phyloP scores from a whole-genome alignment of 2,329 filamentous ascomycete species.

The Penicillium hesseltinei region DNA sequence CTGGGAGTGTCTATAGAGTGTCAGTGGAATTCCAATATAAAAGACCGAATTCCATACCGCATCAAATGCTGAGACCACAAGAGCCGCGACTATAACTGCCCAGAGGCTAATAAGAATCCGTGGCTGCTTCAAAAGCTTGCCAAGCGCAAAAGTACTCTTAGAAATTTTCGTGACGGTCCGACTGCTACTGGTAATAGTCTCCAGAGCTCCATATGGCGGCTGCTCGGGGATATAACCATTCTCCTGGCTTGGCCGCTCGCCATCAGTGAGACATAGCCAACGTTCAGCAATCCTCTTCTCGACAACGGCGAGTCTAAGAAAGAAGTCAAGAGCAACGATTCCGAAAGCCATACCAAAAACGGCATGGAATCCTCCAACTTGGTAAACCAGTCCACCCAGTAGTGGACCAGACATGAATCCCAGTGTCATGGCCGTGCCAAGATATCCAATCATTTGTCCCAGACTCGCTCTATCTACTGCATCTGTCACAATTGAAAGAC shows the following conservation, averaged over 20 bases:
- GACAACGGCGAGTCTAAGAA: slow-evolving; percentile 58
- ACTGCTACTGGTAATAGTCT: slow-evolving; percentile 23
- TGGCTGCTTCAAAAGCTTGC: slow-evolving; percentile 31
- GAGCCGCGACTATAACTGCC: slow-evolving; percentile 50
- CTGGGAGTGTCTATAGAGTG: slow-evolving; percentile 39
- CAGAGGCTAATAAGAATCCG: slow-evolving; percentile 57
- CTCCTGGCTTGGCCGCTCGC: slow-evolving; percentile 1
- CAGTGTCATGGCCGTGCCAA: slow-evolving; percentile 55
- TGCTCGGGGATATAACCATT: slow-evolving; percentile 12
- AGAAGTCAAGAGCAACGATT: slow-evolving; percentile 57
- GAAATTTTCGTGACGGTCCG: background rate
- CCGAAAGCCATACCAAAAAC: slow-evolving; percentile 58
- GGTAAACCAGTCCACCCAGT: slow-evolving; percentile 59
- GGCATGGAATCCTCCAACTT: slow-evolving; percentile 55
- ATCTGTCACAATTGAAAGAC: slow-evolving; percentile 57
- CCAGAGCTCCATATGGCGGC: slow-evolving; percentile 5
- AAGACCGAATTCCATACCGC: slow-evolving; percentile 17
- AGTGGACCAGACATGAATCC: slow-evolving; percentile 57
- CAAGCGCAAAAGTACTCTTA: slow-evolving; percentile 5
- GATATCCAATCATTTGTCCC: slow-evolving; percentile 59
- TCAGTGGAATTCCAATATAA: slow-evolving; percentile 11
- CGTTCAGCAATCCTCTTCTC: slow-evolving; percentile 56
- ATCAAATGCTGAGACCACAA: slow-evolving; percentile 54
- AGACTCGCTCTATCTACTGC: slow-evolving; percentile 56
- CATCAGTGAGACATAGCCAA: slow-evolving; percentile 12